Evolutionary conservation across 2,329 filamentous ascomycete genomes (phyloP), one percentile per base, ranked within the genome.

Genomic region (Chrysoporthe cubensis): DNA sequence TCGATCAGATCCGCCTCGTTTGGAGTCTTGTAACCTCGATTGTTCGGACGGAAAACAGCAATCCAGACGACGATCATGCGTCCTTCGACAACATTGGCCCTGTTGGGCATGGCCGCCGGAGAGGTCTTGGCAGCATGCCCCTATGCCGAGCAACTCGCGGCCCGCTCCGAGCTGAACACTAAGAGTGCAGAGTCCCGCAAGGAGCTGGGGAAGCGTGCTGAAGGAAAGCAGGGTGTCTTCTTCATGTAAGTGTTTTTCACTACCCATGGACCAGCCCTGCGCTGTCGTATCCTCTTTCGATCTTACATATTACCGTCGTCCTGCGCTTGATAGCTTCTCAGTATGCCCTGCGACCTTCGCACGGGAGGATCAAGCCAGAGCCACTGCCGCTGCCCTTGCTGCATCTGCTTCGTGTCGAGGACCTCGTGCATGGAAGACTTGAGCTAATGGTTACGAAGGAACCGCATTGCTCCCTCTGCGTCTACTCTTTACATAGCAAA

Each of bases 401-500:
- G 37, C 37, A 40, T 40, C 5, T 9, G 37, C 37, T 40, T 9
- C 37, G 37, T 40, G 9, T 6, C 37, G 37, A 7, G 14, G 46
- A 7, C 14, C 21, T 21, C n/a, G 50, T 54, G n/a, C 42, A 8
- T 16, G 1, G n/a, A 44, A n/a, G 21, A 8, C 9, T 21, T 6
- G n/a, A 21, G 40, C 50, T 64, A 42, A 64, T n/a, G 8, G 34
- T 11, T 63, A 13, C 66, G 56, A 16, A 71, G 72, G 71, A 74
- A 73, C 65, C 70, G 72, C 18, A 74, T 73, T 48, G 71, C 44
- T 3, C 72, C 72, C 16, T 69, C 64, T 2, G 60, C 40, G 2
- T 67, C 72, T 14, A 66, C 70, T 26, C 69, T 73, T 16, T 74
- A 72, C 59, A 66, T 82, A 6, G 76, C 80, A 50, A 76, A 81